phyloP scores from a whole-genome alignment of 768 basidiomycete genomes.

The Tephrocybe sp. region DNA sequence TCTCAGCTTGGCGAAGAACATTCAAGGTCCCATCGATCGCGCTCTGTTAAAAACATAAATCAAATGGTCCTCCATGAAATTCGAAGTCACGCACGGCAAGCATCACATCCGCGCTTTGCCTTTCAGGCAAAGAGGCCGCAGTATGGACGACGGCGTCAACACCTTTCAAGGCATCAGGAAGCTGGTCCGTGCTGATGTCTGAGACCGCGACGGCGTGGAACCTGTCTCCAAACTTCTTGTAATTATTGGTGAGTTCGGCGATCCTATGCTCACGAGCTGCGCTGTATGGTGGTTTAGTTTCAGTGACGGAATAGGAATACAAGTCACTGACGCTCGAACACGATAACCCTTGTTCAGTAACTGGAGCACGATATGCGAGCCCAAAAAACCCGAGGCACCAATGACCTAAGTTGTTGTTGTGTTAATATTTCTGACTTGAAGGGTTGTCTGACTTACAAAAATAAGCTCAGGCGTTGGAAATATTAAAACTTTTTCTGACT shows the following conservation, averaged over 20 bases:
- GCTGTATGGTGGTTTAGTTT: constrained; percentile 5
- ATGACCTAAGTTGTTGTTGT: constrained; percentile 31
- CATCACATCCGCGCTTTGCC: constrained; percentile 22
- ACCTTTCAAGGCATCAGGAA: constrained; percentile 51
- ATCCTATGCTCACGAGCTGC: constrained; percentile 21
- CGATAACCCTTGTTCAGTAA: constrained; percentile 46
- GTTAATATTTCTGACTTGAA: not conserved
- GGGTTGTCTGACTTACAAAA: constrained; percentile 2
- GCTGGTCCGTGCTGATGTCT: constrained; percentile 33
- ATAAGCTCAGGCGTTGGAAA: constrained; percentile 5
- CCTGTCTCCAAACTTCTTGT: constrained; percentile 15
- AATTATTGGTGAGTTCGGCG: constrained; percentile 17
- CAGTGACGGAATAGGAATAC: not conserved
- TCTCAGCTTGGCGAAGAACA: constrained; percentile 37
- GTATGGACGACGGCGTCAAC: constrained; percentile 50
- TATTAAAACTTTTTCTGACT: too few species aligned
- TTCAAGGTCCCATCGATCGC: constrained; percentile 41
- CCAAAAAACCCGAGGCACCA: constrained; percentile 45
- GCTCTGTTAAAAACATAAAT: constrained; percentile 20
- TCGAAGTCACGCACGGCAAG: constrained; percentile 19
- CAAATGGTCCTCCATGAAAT: not conserved
- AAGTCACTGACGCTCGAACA: constrained; percentile 42
- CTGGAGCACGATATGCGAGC: constrained; percentile 40
- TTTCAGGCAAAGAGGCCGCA: constrained; percentile 36
- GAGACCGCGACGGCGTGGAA: constrained; percentile 22